Evolutionary conservation across 306 rosid genomes (phyloP).

Genomic region (Ormosia emarginata): DNA sequence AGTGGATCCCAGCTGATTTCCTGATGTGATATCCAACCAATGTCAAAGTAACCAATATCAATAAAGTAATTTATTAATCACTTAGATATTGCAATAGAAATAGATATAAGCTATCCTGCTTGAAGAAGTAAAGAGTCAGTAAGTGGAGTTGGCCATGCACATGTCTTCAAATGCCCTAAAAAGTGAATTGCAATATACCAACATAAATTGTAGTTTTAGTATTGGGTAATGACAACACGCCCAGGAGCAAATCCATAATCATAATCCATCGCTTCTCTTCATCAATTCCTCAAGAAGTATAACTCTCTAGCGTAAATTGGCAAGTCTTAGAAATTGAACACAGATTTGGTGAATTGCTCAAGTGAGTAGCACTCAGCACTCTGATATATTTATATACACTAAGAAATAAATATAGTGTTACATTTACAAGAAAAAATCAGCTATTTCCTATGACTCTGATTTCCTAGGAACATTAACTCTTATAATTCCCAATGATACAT

Average conservation of each 20-base stretch:
- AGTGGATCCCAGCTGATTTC: slow-evolving; percentile 57
- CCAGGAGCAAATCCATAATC: neutral
- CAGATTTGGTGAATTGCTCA: no score
- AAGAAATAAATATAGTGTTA: no score
- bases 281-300: neutral
- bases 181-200: neutral
- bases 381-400: no score
- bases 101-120: neutral
- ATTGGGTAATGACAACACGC: neutral
- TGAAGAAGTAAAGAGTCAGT: slow-evolving; percentile 6
- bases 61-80: neutral
- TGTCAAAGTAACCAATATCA: neutral
- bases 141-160: neutral
- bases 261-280: neutral
- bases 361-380: no score
- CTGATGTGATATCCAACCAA: slow-evolving; percentile 41
- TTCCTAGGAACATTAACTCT: no score
- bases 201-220: neutral
- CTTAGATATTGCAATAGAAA: neutral
- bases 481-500: no score
- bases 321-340: no score
- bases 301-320: neutral
- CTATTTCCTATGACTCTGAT: no score
- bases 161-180: slow-evolving; percentile 1
- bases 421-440: no score